phyloP scores from a whole-genome alignment of 208 protist genomes.

The Crithidia mellificae region DNA sequence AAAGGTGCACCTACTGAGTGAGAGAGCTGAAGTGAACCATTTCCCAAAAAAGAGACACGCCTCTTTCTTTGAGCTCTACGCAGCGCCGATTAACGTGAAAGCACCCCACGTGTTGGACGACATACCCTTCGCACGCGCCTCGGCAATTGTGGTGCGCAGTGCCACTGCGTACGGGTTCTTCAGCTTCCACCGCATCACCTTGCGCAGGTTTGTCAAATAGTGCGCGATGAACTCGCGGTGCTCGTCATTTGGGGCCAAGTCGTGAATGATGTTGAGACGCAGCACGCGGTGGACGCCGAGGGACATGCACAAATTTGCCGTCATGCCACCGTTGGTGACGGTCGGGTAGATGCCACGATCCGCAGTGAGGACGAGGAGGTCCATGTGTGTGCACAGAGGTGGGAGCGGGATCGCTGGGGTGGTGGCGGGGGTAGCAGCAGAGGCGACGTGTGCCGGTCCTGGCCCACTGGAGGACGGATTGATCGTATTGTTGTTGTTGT shows the following conservation, averaged over 20 bases:
- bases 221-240: slow-evolving; percentile 62
- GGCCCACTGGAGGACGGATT: background rate
- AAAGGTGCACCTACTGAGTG: no score
- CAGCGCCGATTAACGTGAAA: slow-evolving; percentile 76
- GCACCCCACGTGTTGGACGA: slow-evolving; percentile 59
- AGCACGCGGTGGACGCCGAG: slow-evolving; percentile 73
- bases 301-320: slow-evolving; percentile 62
- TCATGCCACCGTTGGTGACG: slow-evolving; percentile 42
- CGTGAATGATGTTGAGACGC: slow-evolving; percentile 56
- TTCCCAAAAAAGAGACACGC: background rate
- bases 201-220: slow-evolving; percentile 54
- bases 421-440: background rate
- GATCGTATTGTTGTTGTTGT: no score
- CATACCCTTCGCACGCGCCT: slow-evolving; percentile 34
- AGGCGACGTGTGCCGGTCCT: background rate
- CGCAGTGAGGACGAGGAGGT: slow-evolving; percentile 64
- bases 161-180: slow-evolving; percentile 71
- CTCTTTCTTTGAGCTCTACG: slow-evolving; percentile 29
- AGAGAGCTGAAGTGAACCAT: no score
- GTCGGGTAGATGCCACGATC: slow-evolving; percentile 43
- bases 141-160: slow-evolving; percentile 63
- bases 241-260: slow-evolving; percentile 38
- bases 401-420: slow-evolving; percentile 17
- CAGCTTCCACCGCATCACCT: slow-evolving; percentile 49
- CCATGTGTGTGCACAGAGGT: slow-evolving; percentile 36